Evolutionary conservation across 495 filamentous ascomycete species (phyloP), one percentile per base, ranked within the genome.

Genomic region (Podospora fimiseda): DNA sequence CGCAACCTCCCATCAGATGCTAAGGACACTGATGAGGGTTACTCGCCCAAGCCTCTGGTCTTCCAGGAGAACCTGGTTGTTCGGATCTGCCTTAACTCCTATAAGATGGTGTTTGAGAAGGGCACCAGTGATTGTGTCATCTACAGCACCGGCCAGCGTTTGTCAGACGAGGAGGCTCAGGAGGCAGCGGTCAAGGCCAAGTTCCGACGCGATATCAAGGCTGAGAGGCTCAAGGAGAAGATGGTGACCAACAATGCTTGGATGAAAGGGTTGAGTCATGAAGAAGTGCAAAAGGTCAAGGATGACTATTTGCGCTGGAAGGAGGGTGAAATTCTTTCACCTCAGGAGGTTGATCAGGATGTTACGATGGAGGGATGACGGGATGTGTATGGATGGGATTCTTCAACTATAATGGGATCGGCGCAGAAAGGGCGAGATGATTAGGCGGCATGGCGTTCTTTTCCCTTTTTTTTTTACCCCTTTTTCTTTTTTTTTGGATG

Each of bases 41-140:
- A 69, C n/a, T 66, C 63, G 0, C 70, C 69, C 13, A 77, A 80
- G 60, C 81, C 82, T 7, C 70, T 86, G 13, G 75, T 76, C 16
- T 83, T 81, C 60, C 69, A 84, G 39, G 90, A 95, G 57, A 82
- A 85, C n/a, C 73, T 96, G 22, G 76, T 84, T 20, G 77, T 94
- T 37, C 77, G 86, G 18, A 88, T 95, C 63, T 88, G 83, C 59
- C 83, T 91, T 38, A 87, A 88, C 61, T 88, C 82, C 47, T 93
- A 88, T 65, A 85, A 87, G 57, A 83, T 91, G 56, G 74, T 89
- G 19, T 95, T 88, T 71, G 80, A 86, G 56, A 80, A 84, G 9
- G 73, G 75, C 9, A 91, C 86, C 33, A 67, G 64, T 51, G 72
- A 81, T 55, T 80, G 63, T 56, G 78, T 77, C 58, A 60, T 79